A percentile compares a stretch with the other conserved stretches of the same genome.
Conservation (phyloP, 257 asterid genomes). For the Lycium barbarum region DNA sequence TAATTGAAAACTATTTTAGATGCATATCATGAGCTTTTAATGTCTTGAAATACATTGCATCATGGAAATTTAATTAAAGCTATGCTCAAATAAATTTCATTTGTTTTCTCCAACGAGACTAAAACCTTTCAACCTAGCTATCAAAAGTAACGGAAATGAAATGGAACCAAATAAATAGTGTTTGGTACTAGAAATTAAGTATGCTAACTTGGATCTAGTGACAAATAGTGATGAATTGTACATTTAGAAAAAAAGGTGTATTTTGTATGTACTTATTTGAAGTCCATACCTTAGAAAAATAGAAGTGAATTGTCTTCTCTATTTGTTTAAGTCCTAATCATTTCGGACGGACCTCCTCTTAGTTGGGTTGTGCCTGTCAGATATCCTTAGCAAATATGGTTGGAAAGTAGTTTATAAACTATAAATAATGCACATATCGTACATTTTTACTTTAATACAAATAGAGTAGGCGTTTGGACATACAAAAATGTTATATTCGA, state of each 20-base stretch:
- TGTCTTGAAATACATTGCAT: neutral
- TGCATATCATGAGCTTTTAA: neutral
- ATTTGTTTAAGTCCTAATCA: neutral
- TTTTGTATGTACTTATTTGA: neutral
- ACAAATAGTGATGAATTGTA: neutral
- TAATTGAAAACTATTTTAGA: slow-evolving; percentile 8
- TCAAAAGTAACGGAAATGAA: neutral
- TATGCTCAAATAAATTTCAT: neutral
- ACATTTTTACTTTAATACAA: neutral
- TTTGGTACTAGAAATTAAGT: neutral
- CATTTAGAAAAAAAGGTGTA: neutral
- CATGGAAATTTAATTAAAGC: neutral
- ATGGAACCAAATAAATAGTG: neutral
- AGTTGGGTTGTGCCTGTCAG: slow-evolving; percentile 22
- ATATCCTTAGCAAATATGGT: slow-evolving; percentile 10
- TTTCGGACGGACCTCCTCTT: neutral
- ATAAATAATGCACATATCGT: neutral
- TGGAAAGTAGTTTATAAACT: neutral
- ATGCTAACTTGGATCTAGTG: too few species aligned
- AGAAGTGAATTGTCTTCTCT: neutral
- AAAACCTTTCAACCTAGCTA: neutral
- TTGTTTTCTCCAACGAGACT: neutral
- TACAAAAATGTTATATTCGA: too few species aligned
- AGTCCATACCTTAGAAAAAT: neutral
- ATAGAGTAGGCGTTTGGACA: neutral